phyloP scores from a whole-genome alignment of 1,284 basidiomycete genomes.

The Termitomyces sp. region DNA sequence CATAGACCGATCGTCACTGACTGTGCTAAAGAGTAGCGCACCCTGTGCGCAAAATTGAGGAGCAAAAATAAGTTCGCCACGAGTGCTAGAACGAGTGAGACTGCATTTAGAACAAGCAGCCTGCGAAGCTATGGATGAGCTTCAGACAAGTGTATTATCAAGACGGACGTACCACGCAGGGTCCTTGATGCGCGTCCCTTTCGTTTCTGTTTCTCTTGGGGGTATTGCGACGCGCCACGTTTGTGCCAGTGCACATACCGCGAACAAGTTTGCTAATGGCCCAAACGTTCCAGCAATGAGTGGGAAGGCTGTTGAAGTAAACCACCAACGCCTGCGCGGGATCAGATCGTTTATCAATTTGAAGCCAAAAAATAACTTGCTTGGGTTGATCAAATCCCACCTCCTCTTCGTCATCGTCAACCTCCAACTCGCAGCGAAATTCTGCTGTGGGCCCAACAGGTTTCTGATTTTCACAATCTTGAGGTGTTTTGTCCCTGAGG shows the following conservation, averaged over 20 bases:
- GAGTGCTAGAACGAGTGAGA: constrained; percentile 29
- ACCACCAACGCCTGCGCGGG: constrained; percentile 32
- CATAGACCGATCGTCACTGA: constrained; percentile 32
- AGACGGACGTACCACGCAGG: constrained; percentile 23
- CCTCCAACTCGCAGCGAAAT: constrained; percentile 1
- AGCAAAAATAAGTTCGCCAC: constrained; percentile 31
- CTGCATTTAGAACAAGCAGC: constrained; percentile 26
- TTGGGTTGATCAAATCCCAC: constrained; percentile 4
- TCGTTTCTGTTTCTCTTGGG: constrained; percentile 9
- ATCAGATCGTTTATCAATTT: not conserved
- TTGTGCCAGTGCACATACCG: constrained; percentile 31
- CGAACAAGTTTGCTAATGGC: constrained; percentile 35
- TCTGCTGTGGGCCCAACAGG: not conserved
- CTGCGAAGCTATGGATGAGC: constrained; percentile 11
- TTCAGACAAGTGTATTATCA: not conserved
- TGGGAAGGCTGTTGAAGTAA: constrained; percentile 35
- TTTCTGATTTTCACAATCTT: not conserved
- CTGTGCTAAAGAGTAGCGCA: constrained; percentile 32
- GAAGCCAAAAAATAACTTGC: not conserved
- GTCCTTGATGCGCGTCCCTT: constrained; percentile 21
- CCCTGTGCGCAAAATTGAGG: constrained; percentile 33
- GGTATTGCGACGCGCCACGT: constrained; percentile 26
- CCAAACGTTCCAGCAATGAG: constrained; percentile 36
- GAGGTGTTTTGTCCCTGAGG: not conserved
- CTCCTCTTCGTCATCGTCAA: constrained; percentile 6